These are phyloP conservation scores for Trematosphaeria pertusa DNA, from an alignment of 2,329 filamentous ascomycete species.

Conservation along the genomic window DNA sequence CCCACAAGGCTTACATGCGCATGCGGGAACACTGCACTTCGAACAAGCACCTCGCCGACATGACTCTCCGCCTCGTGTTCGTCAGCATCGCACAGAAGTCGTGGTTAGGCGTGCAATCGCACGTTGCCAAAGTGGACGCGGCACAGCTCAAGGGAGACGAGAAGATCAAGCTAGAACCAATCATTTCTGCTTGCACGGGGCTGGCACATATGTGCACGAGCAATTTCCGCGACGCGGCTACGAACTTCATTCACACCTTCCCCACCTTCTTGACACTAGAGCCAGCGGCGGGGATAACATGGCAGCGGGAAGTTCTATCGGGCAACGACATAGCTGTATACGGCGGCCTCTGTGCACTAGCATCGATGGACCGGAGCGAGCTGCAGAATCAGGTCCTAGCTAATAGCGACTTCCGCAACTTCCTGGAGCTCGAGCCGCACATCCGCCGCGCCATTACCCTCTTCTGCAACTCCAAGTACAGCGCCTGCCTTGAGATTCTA, in stretches of 20 bases:
- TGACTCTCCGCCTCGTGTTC: constrained; percentile 78
- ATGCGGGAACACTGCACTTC: constrained; percentile 93
- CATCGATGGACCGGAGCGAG: constrained; percentile 81
- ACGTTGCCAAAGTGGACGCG: constrained; percentile 64
- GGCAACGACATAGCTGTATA: constrained; percentile 92
- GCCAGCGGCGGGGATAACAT: constrained; percentile 57
- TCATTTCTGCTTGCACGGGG: constrained; percentile 69
- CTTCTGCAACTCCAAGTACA: constrained; percentile 91
- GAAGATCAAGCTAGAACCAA: constrained; percentile 63
- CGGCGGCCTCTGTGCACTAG: constrained; percentile 86
- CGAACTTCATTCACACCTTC: constrained; percentile 71
- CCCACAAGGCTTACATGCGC: constrained; percentile 78
- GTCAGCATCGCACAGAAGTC: constrained; percentile 78
- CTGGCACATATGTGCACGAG: constrained; percentile 65
- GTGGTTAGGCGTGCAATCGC: constrained; percentile 72
- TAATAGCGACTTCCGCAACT: constrained; percentile 83
- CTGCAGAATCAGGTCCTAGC: constrained; percentile 80
- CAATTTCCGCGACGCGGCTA: constrained; percentile 72
- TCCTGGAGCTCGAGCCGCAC: constrained; percentile 91
- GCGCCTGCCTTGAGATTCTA: constrained; percentile 80
- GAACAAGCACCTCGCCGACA: constrained; percentile 81
- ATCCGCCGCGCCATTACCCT: constrained; percentile 88
- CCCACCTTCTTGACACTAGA: constrained; percentile 53
- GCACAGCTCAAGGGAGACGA: constrained; percentile 64
- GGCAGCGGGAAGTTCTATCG: constrained; percentile 75